phyloP scores from a whole-genome alignment of 2,329 filamentous ascomycete species.

The Plenodomus biglobosus region DNA sequence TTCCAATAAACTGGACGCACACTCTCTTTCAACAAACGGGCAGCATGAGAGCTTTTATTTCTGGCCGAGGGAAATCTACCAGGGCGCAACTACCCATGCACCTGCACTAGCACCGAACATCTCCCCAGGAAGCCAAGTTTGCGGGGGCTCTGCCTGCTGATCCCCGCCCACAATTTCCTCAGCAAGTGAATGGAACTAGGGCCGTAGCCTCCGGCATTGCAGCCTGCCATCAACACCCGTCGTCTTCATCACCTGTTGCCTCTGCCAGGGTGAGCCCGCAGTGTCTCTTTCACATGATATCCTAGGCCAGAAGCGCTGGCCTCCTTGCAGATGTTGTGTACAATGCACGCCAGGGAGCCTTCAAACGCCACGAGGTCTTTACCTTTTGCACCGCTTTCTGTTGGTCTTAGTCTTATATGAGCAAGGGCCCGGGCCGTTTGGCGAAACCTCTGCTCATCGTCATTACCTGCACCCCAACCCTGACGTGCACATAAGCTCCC shows the following conservation, averaged over 20 bases:
- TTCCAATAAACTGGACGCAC: too few species aligned
- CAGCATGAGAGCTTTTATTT: constrained; percentile 22
- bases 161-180: constrained; percentile 17
- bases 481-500: constrained; percentile 34
- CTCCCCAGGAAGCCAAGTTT: constrained; percentile 15
- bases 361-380: too few species aligned
- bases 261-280: neutral
- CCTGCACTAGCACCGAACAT: too few species aligned
- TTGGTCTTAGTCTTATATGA: too few species aligned
- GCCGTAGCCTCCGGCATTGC: constrained; percentile 11
- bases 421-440: constrained; percentile 1
- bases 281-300: neutral
- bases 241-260: neutral
- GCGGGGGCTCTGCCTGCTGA: constrained; percentile 25
- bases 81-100: constrained; percentile 12
- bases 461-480: constrained; percentile 24
- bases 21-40: constrained; percentile 12
- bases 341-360: neutral
- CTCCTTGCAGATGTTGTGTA: neutral
- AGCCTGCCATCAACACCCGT: neutral
- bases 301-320: constrained; percentile 12
- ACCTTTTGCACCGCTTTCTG: too few species aligned
- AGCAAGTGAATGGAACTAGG: constrained; percentile 18
- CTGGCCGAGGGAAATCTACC: constrained; percentile 6
- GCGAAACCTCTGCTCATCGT: constrained; percentile 24